These are phyloP conservation scores for Candida boidinii DNA, from an alignment of 805 yeast genomes.

Conservation along the genomic window DNA sequence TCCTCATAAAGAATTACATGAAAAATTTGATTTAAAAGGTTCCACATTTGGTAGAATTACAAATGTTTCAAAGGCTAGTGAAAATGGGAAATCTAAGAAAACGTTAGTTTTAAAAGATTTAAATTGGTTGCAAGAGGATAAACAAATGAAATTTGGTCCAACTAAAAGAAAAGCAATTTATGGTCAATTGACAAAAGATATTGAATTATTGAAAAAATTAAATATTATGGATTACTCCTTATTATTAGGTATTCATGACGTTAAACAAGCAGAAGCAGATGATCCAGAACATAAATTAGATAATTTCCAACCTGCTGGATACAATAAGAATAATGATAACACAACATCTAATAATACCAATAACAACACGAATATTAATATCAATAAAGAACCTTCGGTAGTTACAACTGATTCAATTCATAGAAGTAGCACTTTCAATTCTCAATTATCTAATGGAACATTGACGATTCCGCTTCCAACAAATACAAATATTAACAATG, in stretches of 20 bases:
- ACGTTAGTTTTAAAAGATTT: conserved; percentile 68
- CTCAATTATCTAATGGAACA: too few relatives aligned
- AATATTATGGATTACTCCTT: conserved; percentile 96
- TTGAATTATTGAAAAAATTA: conserved; percentile 55
- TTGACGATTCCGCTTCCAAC: too few relatives aligned
- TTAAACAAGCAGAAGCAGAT: conserved; percentile 40
- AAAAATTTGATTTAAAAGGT: conserved; percentile 87
- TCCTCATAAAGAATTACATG: conserved; percentile 79
- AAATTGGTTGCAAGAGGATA: conserved; percentile 71
- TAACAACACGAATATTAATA: too few relatives aligned
- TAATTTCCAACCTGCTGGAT: conserved; percentile 15
- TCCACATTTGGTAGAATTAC: conserved; percentile 78
- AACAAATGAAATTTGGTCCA: conserved; percentile 70
- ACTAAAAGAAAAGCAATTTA: conserved; percentile 49
- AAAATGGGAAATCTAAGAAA: conserved; percentile 18
- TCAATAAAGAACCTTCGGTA: too few relatives aligned
- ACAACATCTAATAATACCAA: too few relatives aligned
- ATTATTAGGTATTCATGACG: conserved; percentile 79
- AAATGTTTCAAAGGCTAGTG: conserved; percentile 22
- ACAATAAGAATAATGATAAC: too few relatives aligned
- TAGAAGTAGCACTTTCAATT: too few relatives aligned
- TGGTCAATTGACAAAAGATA: conserved; percentile 69
- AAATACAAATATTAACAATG: too few relatives aligned
- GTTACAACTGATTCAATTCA: too few relatives aligned
- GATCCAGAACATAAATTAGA: conserved; percentile 16